Evolutionary conservation across 2,329 filamentous ascomycete species (phyloP).

Genomic region (Fusarium sulawesiense): DNA sequence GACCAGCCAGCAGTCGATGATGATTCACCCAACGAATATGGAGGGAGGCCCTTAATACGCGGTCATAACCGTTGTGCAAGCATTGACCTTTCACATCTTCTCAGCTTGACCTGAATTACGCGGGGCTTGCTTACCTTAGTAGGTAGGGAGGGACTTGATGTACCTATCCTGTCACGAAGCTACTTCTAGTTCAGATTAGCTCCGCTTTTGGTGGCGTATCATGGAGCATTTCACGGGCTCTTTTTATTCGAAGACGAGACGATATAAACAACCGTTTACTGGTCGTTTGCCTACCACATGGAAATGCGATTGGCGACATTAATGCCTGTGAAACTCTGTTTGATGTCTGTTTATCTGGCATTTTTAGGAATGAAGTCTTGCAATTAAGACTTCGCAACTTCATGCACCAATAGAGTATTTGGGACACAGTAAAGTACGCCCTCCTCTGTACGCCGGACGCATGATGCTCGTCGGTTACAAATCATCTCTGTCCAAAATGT

Average conservation of each 20-base stretch:
- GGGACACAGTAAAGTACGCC: neutral
- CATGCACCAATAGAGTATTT: neutral
- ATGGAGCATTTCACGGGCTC: neutral
- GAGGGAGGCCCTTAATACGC: constrained; percentile 1
- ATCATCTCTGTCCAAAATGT: neutral
- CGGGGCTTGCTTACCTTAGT: neutral
- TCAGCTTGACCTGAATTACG: neutral
- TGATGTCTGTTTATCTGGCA: neutral
- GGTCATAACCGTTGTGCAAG: constrained; percentile 1
- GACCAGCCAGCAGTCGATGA: neutral
- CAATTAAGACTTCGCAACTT: neutral
- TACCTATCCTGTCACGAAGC: neutral
- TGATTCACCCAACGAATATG: neutral
- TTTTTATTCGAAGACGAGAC: neutral
- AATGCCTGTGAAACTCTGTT: neutral
- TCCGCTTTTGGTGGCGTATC: neutral
- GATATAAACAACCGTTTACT: neutral
- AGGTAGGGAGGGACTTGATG: neutral
- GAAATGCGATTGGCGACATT: neutral
- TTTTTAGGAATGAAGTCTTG: neutral
- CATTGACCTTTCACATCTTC: neutral
- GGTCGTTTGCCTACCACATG: neutral
- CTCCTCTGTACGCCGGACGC: neutral
- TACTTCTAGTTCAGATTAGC: neutral
- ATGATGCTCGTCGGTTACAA: neutral